Conservation (phyloP, 2,329 filamentous ascomycete genomes). For the Diaporthe citrichinensis region DNA sequence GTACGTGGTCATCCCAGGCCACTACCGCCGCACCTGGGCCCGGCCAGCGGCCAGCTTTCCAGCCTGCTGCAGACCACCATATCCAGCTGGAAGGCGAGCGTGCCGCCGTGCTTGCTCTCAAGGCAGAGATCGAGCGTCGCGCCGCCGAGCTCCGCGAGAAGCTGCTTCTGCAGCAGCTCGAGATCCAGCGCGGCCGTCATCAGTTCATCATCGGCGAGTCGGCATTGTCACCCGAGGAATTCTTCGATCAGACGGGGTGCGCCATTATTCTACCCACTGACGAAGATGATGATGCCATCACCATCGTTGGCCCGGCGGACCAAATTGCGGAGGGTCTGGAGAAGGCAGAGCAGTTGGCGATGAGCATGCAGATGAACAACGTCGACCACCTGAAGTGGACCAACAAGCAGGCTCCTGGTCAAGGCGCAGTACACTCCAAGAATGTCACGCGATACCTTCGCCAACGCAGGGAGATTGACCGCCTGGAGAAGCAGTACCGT, state of each 20-base stretch:
- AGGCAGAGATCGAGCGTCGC: conserved; percentile 83
- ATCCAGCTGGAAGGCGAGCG: conserved; percentile 93
- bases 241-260: conserved; percentile 92
- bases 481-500: conserved; percentile 84
- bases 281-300: conserved; percentile 86
- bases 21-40: conserved; percentile 73
- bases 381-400: conserved; percentile 75
- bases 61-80: conserved; percentile 80
- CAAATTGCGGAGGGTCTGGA: conserved; percentile 82
- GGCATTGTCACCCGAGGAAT: conserved; percentile 85
- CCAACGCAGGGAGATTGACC: conserved; percentile 84
- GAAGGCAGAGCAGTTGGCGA: conserved; percentile 89
- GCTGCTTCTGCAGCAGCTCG: conserved; percentile 82
- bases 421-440: conserved; percentile 83
- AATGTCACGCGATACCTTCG: conserved; percentile 91
- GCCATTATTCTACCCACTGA: conserved; percentile 84
- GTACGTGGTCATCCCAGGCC: conserved; percentile 79
- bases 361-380: conserved; percentile 86
- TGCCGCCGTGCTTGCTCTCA: conserved; percentile 82
- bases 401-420: conserved; percentile 74
- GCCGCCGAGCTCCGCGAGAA: conserved; percentile 82
- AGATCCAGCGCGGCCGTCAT: conserved; percentile 88
- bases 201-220: conserved; percentile 94
- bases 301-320: conserved; percentile 84
- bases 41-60: conserved; percentile 78